phyloP scores from a whole-genome alignment of 345 rosid species.

The Salix caprea region DNA sequence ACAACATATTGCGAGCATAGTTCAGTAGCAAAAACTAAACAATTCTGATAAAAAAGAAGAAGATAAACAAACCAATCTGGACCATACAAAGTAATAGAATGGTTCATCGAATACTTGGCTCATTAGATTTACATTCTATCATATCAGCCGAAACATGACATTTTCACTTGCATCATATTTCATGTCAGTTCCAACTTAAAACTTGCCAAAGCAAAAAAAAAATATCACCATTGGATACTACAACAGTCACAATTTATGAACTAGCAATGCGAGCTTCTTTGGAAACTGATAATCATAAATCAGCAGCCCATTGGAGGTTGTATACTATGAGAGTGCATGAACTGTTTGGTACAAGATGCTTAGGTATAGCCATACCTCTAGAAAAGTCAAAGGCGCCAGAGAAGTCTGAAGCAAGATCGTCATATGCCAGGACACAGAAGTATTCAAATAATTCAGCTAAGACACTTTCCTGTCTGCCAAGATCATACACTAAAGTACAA shows the following conservation, averaged over 20 bases:
- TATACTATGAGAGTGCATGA: background rate
- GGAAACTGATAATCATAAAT: constrained; percentile 4
- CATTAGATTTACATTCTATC: background rate
- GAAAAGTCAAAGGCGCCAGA: constrained; percentile 1
- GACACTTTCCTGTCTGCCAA: constrained; percentile 4
- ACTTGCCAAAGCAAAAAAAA: background rate
- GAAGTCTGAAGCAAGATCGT: constrained; percentile 3
- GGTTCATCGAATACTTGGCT: background rate
- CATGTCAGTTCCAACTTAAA: background rate
- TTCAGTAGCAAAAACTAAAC: no score
- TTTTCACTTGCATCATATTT: background rate
- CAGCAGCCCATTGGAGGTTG: constrained; percentile 8
- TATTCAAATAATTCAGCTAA: constrained; percentile 5
- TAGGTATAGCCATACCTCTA: constrained; percentile 6
- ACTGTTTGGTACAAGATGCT: constrained; percentile 8
- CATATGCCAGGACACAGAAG: background rate
- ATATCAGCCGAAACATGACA: background rate
- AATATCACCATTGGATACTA: background rate
- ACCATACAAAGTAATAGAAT: background rate
- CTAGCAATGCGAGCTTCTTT: constrained; percentile 1
- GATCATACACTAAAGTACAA: constrained; percentile 1
- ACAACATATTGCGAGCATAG: no score
- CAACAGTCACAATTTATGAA: background rate
- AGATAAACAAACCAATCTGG: background rate
- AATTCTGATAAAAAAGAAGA: no score